A percentile compares a stretch with the other conserved stretches of the same genome.
Evolutionary conservation across 495 filamentous ascomycete genomes (phyloP).

Genomic region (Penicillium macrosclerotiorum): DNA sequence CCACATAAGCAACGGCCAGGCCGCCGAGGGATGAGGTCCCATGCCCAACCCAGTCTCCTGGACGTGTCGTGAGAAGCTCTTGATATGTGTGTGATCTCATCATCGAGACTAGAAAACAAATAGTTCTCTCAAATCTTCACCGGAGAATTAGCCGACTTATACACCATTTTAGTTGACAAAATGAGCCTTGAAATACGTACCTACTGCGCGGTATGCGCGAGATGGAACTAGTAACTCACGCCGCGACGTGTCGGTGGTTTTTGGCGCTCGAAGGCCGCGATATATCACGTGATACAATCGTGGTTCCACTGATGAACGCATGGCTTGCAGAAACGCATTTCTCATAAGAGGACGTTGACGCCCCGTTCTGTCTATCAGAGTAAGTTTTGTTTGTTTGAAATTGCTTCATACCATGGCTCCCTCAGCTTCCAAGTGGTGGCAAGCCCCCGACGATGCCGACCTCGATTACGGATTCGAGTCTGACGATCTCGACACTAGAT

Average conservation of each 20-base stretch:
- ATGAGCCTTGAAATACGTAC: slow-evolving; percentile 7
- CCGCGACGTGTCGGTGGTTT: slow-evolving; percentile 14
- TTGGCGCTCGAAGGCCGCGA: slow-evolving; percentile 12
- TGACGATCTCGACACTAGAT: slow-evolving; percentile 29
- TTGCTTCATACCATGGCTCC: slow-evolving; percentile 12
- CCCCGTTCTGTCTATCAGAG: slow-evolving; percentile 16
- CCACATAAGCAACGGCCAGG: slow-evolving; percentile 23
- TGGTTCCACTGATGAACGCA: slow-evolving; percentile 30
- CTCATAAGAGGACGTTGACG: slow-evolving; percentile 16
- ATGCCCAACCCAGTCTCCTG: slow-evolving; percentile 15
- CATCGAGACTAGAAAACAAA: slow-evolving; percentile 30
- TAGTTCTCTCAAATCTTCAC: slow-evolving; percentile 1
- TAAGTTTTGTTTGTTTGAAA: slow-evolving; percentile 7
- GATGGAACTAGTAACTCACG: not conserved
- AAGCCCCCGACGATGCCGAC: slow-evolving; percentile 20
- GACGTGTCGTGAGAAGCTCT: slow-evolving; percentile 43
- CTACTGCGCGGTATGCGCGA: slow-evolving; percentile 2
- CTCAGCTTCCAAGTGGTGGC: slow-evolving; percentile 23
- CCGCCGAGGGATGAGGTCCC: slow-evolving; percentile 35
- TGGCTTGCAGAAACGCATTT: slow-evolving; percentile 20
- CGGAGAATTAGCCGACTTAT: slow-evolving; percentile 1
- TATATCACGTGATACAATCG: slow-evolving; percentile 21
- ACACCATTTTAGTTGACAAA: no score
- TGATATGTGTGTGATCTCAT: slow-evolving; percentile 33
- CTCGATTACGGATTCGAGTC: slow-evolving; percentile 33